Conservation (phyloP, 1,284 basidiomycete genomes). For the Sporisorium iseilematis-ciliati region DNA sequence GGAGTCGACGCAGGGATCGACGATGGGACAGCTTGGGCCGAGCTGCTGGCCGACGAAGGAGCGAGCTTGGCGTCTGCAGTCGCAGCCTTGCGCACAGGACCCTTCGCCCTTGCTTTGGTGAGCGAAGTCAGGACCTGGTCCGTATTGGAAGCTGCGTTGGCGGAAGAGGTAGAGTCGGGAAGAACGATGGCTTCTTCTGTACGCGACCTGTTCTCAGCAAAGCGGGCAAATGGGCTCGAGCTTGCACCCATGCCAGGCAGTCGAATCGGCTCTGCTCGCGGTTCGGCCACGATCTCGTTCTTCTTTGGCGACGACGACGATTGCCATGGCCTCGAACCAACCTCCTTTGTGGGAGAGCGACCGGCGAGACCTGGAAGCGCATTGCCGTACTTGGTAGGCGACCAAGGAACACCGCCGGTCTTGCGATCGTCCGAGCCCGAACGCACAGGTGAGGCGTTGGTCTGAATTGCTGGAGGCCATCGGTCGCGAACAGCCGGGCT, state of each 20-base stretch:
- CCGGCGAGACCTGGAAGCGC: slow-evolving; percentile 49
- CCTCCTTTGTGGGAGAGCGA: slow-evolving; percentile 39
- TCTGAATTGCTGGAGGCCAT: slow-evolving; percentile 42
- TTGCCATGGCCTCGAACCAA: slow-evolving; percentile 18
- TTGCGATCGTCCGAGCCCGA: slow-evolving; percentile 31
- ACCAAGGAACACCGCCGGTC: slow-evolving; percentile 21
- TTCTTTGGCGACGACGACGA: slow-evolving; percentile 29
- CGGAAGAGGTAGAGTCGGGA: background rate
- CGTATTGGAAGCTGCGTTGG: slow-evolving; percentile 1
- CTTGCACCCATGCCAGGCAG: slow-evolving; percentile 52
- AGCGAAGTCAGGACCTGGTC: slow-evolving; percentile 34
- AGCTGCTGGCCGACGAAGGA: background rate
- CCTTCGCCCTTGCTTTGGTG: slow-evolving; percentile 36
- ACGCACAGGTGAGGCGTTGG: slow-evolving; percentile 25
- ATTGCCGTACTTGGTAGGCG: slow-evolving; percentile 51
- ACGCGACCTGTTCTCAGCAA: slow-evolving; percentile 19
- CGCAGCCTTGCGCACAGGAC: slow-evolving; percentile 21
- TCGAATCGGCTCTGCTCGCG: slow-evolving; percentile 44
- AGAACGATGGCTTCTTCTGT: slow-evolving; percentile 24
- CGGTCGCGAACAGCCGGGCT: slow-evolving; percentile 48
- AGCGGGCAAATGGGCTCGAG: slow-evolving; percentile 40
- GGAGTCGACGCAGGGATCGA: slow-evolving; percentile 12
- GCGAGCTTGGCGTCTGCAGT: slow-evolving; percentile 18
- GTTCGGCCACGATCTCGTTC: slow-evolving; percentile 23
- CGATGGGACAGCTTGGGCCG: slow-evolving; percentile 1